Evolutionary conservation across 2,329 filamentous ascomycete species (phyloP).

Genomic region (Acephala macrosclerotiorum): DNA sequence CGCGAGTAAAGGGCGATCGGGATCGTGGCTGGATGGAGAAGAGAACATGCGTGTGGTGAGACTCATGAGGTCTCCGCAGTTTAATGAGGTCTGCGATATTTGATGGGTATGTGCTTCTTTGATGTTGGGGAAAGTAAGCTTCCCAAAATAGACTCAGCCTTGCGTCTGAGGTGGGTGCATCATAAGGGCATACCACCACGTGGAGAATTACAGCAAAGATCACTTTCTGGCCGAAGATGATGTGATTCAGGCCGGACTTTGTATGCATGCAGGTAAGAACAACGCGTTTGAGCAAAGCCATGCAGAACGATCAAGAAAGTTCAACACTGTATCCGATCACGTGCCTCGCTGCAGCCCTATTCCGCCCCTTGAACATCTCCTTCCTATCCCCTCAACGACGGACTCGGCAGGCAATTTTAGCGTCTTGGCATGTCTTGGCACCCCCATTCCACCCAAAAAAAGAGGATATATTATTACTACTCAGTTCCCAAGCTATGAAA

Average conservation of each 20-base stretch:
- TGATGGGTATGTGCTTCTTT: not conserved
- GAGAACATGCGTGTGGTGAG: conserved; percentile 26
- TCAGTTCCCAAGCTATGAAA: no score
- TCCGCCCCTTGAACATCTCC: no score
- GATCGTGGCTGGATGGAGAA: conserved; percentile 27
- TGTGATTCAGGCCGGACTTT: not conserved
- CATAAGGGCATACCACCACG: not conserved
- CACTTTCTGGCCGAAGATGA: not conserved
- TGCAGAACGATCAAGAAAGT: no score
- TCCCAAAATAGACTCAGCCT: conserved; percentile 5
- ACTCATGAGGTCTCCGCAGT: conserved; percentile 25
- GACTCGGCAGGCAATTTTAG: no score
- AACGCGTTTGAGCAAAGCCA: not conserved
- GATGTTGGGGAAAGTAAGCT: not conserved
- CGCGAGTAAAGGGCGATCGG: conserved; percentile 29
- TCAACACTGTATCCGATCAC: no score
- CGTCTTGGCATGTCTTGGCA: no score
- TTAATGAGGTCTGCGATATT: conserved; percentile 18
- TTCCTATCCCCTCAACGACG: no score
- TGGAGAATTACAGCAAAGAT: not conserved
- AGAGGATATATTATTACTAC: no score
- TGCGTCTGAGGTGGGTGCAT: not conserved
- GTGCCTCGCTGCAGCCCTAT: no score
- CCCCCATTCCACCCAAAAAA: no score
- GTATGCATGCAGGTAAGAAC: not conserved